Evolutionary conservation across 768 basidiomycete species (phyloP), one percentile per base, ranked within the genome.

Genomic region (Omphalotus guepiniiformis): DNA sequence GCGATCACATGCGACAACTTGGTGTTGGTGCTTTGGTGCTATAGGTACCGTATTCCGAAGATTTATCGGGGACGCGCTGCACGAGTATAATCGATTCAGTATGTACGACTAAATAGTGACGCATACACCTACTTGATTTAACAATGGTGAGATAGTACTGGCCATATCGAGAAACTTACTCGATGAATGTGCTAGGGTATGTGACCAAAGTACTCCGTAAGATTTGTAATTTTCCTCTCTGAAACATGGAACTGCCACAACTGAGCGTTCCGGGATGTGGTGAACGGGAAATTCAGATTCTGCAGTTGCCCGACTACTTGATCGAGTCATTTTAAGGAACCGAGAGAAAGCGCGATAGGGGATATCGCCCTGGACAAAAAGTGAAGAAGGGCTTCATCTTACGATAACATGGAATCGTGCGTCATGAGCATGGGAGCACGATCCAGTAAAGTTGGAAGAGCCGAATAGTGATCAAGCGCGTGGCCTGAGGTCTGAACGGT

Each of bases 401-500:
- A 21, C 19, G 39, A 37, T 6, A 38, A 32, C 30, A 52, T 44
- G 5, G 53, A 53, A 21, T 58, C 49, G n/a, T n/a, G n/a, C n/a
- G n/a, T n/a, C 21, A 53, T 40, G 40, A 63, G 41, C 13, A 72
- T 48, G 30, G 71, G 67, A 3, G 63, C 62, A 34, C 70, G 65
- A 53, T 74, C 68, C n/a, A 71, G 47, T 25, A 79, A 49, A 39
- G 60, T 62, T 5, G 74, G 74, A 29, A 75, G 65, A 2, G 59
- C 55, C 26, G 75, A 74, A 49, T 81, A 69, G 51, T 82, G 75
- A 57, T 78, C 73, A 12, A 81, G 58, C 41, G 60, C 51, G 32
- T 65, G 62, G 7, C 74, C 69, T 18, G 73, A 72, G 76, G 67
- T 22, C 59, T 48, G 27, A 54, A 30, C n/a, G n/a, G n/a, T n/a